phyloP scores from a whole-genome alignment of 73 alveolate genomes.

The Paramecium primaurelia region DNA sequence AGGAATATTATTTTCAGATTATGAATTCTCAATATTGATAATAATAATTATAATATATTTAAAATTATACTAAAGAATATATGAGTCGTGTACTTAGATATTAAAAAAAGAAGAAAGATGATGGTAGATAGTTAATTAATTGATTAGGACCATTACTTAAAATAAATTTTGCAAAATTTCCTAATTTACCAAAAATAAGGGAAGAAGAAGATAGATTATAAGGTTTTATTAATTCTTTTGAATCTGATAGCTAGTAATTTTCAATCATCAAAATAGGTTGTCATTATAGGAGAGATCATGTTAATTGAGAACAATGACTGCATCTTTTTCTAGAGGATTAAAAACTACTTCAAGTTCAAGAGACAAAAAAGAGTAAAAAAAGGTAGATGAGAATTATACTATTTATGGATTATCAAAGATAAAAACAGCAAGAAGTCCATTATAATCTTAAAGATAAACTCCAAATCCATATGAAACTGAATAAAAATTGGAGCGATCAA shows the following conservation, averaged over 20 bases:
- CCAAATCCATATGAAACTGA: background rate
- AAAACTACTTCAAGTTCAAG: background rate
- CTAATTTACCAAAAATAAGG: conserved; percentile 9
- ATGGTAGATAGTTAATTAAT: background rate
- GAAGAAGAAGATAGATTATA: background rate
- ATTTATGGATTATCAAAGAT: conserved; percentile 17
- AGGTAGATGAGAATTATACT: background rate
- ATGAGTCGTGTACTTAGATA: background rate
- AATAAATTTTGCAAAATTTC: background rate
- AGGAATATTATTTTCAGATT: background rate
- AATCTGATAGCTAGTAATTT: background rate
- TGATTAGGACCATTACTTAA: background rate
- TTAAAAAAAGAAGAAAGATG: background rate
- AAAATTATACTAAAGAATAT: background rate
- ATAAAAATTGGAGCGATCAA: background rate
- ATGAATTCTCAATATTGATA: background rate
- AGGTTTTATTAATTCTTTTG: background rate
- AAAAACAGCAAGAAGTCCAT: background rate
- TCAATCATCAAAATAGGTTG: background rate
- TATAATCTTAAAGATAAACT: background rate
- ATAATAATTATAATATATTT: background rate
- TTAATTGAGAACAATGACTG: background rate
- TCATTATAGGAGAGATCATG: background rate
- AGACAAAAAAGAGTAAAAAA: background rate
- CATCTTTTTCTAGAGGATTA: background rate